Base-by-base conservation (phyloP, 345 rosid species). In the Aquilaria yunnanensis region DNA sequence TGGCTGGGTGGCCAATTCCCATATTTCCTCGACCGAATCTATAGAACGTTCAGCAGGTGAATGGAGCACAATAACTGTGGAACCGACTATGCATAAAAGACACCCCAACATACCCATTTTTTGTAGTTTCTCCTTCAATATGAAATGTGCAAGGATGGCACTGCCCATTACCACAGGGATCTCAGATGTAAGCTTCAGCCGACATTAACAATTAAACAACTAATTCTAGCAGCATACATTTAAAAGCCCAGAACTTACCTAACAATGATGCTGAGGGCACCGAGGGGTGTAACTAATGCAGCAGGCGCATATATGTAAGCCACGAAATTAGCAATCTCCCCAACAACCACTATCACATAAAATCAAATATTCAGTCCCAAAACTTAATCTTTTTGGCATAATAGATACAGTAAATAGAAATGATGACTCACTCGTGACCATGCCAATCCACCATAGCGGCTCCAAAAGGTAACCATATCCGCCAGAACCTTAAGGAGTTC, bases 391-490 rank as follows among this genome's bases (percentile, higher is more conserved):
- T 14, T 47, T 37, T 34, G 31, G 29, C 32, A 58, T 29, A 57
- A 55, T 13, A 48, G 47, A 53, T 51, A 7, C 33, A 46, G 23
- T 48, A 32, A 14, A 45, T 13, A 32, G 54, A 60, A 13, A 47
- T 13, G 58, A 31, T 23, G n/a, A 69, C 93, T 75, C 73, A 88
- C 96, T 88, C 32, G 92, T 88, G 32, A 88, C 14, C 96, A 88
- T 85, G 74, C 96, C 96, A 10, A 85, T 33, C 96, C 96, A 88
- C 96, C 96, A 88, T 3, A 88, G 78, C 3, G 96, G 96, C 80
- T 88, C 89, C 76, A 80, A 72, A 75, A 88, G 67, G 66, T 88
- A 88, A 31, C 88, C 84, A 62, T 88, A 88, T 69, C 96, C 96
- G 34, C 96, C 96, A 51, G 74, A 78, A 66, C 92, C 96, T 85